phyloP scores from a whole-genome alignment of 495 filamentous ascomycete genomes.

The Cladorrhinum samala region DNA sequence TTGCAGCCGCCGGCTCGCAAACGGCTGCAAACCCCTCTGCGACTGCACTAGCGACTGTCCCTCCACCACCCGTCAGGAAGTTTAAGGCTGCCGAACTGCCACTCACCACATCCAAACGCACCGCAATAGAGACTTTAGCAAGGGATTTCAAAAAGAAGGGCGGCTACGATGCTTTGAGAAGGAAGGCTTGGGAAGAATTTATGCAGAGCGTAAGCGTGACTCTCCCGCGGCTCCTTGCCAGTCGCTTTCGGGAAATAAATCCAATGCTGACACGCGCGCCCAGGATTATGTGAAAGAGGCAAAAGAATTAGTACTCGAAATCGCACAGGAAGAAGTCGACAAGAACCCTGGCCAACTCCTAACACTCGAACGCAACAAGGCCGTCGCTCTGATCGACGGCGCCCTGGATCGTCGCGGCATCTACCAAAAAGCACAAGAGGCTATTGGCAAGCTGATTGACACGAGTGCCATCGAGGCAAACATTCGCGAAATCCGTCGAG shows the following conservation, averaged over 20 bases:
- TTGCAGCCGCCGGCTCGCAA: neutral
- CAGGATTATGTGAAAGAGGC: slow-evolving; percentile 65
- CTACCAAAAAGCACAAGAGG: slow-evolving; percentile 65
- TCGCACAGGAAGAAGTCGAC: slow-evolving; percentile 77
- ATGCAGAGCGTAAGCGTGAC: slow-evolving; percentile 59
- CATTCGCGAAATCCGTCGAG: slow-evolving; percentile 60
- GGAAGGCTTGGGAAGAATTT: slow-evolving; percentile 74
- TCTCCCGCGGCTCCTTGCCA: neutral
- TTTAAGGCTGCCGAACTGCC: slow-evolving; percentile 84
- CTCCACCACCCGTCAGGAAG: slow-evolving; percentile 44
- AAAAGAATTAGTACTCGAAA: slow-evolving; percentile 57
- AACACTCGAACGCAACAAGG: slow-evolving; percentile 71
- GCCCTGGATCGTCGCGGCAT: slow-evolving; percentile 76
- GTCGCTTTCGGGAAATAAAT: too few relatives aligned
- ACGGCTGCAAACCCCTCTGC: neutral
- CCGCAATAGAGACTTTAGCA: slow-evolving; percentile 69
- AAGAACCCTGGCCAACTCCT: slow-evolving; percentile 65
- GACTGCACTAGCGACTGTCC: neutral
- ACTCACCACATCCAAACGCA: slow-evolving; percentile 61
- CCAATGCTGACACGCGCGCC: too few relatives aligned
- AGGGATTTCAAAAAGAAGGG: slow-evolving; percentile 89
- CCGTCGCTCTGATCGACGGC: slow-evolving; percentile 78
- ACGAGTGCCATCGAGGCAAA: slow-evolving; percentile 59
- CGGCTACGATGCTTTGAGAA: slow-evolving; percentile 77
- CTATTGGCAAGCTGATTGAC: slow-evolving; percentile 63